Evolutionary conservation across 2,329 filamentous ascomycete genomes (phyloP), one percentile per base, ranked within the genome.

Genomic region (Oidium heveae): DNA sequence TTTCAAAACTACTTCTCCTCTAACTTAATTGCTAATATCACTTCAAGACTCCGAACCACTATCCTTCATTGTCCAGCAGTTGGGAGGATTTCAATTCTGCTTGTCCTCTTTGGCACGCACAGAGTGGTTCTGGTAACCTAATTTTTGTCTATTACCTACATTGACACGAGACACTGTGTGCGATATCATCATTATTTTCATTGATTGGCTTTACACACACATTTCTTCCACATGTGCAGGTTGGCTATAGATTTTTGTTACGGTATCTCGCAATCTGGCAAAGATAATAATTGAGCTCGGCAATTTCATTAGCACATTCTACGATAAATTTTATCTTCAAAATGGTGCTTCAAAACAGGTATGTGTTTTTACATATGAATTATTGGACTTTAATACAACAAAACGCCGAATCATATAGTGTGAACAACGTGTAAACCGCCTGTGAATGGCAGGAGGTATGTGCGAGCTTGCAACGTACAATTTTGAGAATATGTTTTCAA

Each of bases 271-370:
- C 37, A 39, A 39, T 39, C 37, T n/a, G 37, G 37, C n/a, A 16
- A 15, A 6, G 7, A n/a, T n/a, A 15, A 15, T 39, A 39, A 39
- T 16, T 39, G 15, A 39, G 15, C 8, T 12, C n/a, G 9, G 13
- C 15, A 16, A 16, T n/a, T 39, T 8, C n/a, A n/a, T 39, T 39
- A 8, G 12, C 12, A n/a, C 12, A 39, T 15, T 9, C 9, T 39
- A n/a, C 13, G 16, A 16, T 5, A 39, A 4, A 39, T 39, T 8
- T 8, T n/a, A 12, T n/a, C 13, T 28, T 34, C 57, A 62, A 58
- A 54, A 65, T 65, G 63, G 60, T 62, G 58, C 62, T 62, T 51
- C 63, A 63, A 59, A 61, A 65, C 46, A 64, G 60, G 63, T 65
- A 61, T 43, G 62, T 58, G 41, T 28, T 43, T 53, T 55, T 56